These are phyloP conservation scores for Pistacia vera DNA, from an alignment of 345 rosid genomes.

Conservation along the genomic window DNA sequence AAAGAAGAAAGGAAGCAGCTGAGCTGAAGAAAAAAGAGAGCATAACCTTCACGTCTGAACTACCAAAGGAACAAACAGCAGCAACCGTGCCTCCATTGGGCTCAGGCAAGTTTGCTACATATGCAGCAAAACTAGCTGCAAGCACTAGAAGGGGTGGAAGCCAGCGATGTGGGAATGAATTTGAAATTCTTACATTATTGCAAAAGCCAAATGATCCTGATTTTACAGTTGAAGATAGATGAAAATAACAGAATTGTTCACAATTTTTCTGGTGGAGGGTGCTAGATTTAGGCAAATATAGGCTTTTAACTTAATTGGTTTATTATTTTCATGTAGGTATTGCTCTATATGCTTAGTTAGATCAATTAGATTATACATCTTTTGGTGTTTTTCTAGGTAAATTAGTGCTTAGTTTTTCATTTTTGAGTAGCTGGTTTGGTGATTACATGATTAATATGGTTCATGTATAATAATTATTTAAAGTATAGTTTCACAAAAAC, in stretches of 20 bases:
- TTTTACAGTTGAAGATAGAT: constrained; percentile 37
- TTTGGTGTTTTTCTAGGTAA: background rate
- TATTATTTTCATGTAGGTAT: background rate
- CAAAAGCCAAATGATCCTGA: constrained; percentile 52
- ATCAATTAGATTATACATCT: background rate
- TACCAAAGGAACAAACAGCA: background rate
- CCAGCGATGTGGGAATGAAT: constrained; percentile 24
- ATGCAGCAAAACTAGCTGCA: constrained; percentile 27
- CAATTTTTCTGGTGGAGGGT: background rate
- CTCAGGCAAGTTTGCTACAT: constrained; percentile 10
- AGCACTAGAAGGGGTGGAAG: constrained; percentile 41
- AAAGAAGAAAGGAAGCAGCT: constrained; percentile 36
- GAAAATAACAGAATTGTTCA: constrained; percentile 5
- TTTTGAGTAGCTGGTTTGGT: background rate
- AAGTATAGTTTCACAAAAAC: background rate
- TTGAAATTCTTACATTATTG: constrained; percentile 25
- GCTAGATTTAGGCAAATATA: background rate
- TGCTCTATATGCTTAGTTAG: background rate
- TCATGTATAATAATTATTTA: background rate
- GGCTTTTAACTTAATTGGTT: background rate
- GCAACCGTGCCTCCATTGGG: constrained; percentile 11
- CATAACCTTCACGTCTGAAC: background rate
- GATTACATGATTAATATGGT: background rate
- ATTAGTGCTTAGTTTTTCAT: background rate
- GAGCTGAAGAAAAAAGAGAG: constrained; percentile 39